These are phyloP conservation scores for Inonotus obliquus DNA, from an alignment of 1,284 basidiomycete genomes.

Conservation along the genomic window DNA sequence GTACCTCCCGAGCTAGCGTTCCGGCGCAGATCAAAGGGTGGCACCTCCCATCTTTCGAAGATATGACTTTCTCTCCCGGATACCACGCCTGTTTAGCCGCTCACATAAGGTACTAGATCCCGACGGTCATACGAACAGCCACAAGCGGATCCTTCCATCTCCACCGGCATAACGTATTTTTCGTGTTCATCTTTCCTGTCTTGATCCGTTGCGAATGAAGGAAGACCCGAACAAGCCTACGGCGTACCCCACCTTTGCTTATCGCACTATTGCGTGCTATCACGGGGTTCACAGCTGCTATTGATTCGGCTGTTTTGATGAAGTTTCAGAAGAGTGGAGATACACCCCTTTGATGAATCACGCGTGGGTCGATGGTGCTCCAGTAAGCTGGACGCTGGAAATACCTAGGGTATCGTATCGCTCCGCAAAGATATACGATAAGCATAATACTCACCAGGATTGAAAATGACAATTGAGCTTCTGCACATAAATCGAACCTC, in stretches of 20 bases:
- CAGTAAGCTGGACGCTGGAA: background rate
- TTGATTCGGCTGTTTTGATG: background rate
- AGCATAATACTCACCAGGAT: background rate
- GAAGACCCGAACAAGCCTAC: background rate
- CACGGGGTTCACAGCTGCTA: background rate
- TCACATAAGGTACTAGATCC: background rate
- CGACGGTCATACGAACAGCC: background rate
- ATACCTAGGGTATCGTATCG: slow-evolving; percentile 2
- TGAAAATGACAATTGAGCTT: background rate
- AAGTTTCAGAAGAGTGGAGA: background rate
- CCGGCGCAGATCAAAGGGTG: background rate
- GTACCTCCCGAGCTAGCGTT: background rate
- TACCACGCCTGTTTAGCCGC: background rate
- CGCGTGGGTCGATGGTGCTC: background rate
- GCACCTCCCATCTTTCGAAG: background rate
- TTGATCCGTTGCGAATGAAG: background rate
- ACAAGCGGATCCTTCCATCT: background rate
- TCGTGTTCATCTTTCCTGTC: background rate
- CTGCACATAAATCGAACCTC: background rate
- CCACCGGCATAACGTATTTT: background rate
- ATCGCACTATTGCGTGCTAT: background rate
- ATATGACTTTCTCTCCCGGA: background rate
- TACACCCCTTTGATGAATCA: background rate
- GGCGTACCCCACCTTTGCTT: background rate
- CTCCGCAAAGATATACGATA: background rate